Evolutionary conservation across 306 rosid species (phyloP).

Genomic region (Neltuma alba): DNA sequence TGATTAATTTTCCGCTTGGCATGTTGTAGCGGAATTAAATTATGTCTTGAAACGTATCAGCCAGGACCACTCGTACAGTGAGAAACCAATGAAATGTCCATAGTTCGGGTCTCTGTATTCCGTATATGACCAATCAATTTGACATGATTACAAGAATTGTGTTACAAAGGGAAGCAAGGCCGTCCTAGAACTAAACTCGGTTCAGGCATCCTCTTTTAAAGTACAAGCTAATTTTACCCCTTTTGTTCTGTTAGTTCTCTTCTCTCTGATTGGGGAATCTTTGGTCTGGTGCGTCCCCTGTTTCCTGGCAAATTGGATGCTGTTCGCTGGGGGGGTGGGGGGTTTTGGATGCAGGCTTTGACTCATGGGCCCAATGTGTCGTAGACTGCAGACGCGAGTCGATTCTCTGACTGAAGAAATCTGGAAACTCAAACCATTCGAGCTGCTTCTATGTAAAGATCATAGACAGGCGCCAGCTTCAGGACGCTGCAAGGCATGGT

Average conservation of each 20-base stretch:
- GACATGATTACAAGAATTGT: not conserved
- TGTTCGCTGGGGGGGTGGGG: not conserved
- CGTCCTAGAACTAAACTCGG: not conserved
- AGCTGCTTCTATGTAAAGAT: too few relatives aligned
- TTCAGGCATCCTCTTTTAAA: not conserved
- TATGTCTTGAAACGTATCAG: not conserved
- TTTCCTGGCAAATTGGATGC: not conserved
- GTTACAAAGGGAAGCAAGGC: not conserved
- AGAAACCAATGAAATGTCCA: not conserved
- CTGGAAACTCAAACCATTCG: too few relatives aligned
- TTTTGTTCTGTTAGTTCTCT: not conserved
- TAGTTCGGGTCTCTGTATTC: not conserved
- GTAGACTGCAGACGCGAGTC: not conserved
- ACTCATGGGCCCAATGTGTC: not conserved
- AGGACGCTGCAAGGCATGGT: not conserved
- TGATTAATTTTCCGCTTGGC: not conserved
- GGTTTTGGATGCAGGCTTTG: not conserved
- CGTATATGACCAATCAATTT: not conserved
- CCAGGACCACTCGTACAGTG: not conserved
- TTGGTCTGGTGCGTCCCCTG: not conserved
- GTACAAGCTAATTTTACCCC: not conserved
- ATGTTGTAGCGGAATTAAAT: not conserved
- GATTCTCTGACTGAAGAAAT: not conserved
- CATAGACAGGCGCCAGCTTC: not conserved
- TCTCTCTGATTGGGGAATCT: not conserved